Base-by-base conservation (phyloP, 164 flowering plant species). In the Paratinospora sagittata region DNA sequence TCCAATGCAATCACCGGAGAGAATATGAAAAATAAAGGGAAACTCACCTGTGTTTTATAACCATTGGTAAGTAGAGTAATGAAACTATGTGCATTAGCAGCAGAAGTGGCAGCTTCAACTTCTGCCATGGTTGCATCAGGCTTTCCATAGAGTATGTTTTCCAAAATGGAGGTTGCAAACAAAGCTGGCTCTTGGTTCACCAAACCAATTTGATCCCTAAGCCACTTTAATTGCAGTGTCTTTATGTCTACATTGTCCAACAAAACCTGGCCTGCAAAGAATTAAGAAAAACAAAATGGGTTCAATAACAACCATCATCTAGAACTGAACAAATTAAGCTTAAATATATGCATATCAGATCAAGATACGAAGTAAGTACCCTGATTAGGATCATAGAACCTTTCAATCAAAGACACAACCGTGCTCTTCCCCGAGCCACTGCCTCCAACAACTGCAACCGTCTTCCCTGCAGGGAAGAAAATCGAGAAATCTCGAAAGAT, bases 391-490 rank as follows among this genome's bases (percentile, higher is more conserved):
- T 96, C 99, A 65, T 96, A 96, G 76, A 96, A 93, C 76, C 99
- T 83, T 71, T 96, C 99, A 39, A 96, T 91, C 52, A 96, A 74
- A 39, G 99, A 87, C 34, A 96, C 91, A 70, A 96, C 97, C 19
- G 98, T 96, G 80, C 99, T 96, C 81, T 96, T 96, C 24, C 99
- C 98, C 1, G 99, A 93, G 17, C 99, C 99, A 76, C 99, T 96
- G 27, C 98, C 97, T 68, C 99, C 99, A 78, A 96, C 99, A 66
- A 90, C 92, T 0, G 97, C 97, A 70, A 92, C 91, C 6, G 92
- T 89, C 76, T 92, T 92, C 49, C 97, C 97, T 0, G 96, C 92
- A 7, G 94, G 91, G 72, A 92, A 86, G 82, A 81, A 89, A 45
- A 90, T 85, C 16, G 93, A 90, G 79, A 96, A 91, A 64, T 87